Evolutionary conservation across 306 rosid genomes (phyloP).

Genomic region (Pueraria montana): DNA sequence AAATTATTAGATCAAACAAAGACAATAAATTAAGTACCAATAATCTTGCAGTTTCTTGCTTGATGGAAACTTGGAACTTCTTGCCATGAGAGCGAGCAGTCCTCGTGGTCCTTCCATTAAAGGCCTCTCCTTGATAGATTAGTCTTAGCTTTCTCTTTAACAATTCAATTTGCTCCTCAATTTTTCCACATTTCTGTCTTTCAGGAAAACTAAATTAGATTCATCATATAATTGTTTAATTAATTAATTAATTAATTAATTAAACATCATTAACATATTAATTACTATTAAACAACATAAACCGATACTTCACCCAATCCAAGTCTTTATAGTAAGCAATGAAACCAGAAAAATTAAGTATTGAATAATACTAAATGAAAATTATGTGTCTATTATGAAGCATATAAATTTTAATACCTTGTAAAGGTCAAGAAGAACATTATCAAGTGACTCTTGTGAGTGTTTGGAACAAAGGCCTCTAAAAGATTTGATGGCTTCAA

Average conservation of each 20-base stretch:
- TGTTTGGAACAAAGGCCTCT: constrained; percentile 74
- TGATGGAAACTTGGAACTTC: constrained; percentile 91
- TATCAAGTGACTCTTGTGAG: constrained; percentile 94
- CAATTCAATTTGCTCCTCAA: constrained; percentile 87
- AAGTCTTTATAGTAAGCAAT: neutral
- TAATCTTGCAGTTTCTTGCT: constrained; percentile 89
- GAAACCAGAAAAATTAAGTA: constrained; percentile 1
- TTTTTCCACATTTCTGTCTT: constrained; percentile 78
- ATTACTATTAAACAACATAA: neutral
- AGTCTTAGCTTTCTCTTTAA: constrained; percentile 74
- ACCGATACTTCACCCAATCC: neutral
- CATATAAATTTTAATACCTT: constrained; percentile 58
- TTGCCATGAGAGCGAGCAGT: constrained; percentile 94
- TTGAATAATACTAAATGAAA: neutral
- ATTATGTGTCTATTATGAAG: neutral
- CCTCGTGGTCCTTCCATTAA: constrained; percentile 85
- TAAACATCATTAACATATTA: constrained; percentile 1
- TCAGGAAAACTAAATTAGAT: constrained; percentile 23
- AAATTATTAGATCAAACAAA: neutral
- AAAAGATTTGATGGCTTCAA: constrained; percentile 86
- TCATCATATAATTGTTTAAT: neutral
- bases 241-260: too few species aligned
- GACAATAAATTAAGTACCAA: constrained; percentile 63
- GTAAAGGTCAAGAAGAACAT: constrained; percentile 87
- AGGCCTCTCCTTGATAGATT: constrained; percentile 87